Evolutionary conservation across 2,329 filamentous ascomycete genomes (phyloP), one percentile per base, ranked within the genome.

Genomic region (Aspergillus quadricinctus): DNA sequence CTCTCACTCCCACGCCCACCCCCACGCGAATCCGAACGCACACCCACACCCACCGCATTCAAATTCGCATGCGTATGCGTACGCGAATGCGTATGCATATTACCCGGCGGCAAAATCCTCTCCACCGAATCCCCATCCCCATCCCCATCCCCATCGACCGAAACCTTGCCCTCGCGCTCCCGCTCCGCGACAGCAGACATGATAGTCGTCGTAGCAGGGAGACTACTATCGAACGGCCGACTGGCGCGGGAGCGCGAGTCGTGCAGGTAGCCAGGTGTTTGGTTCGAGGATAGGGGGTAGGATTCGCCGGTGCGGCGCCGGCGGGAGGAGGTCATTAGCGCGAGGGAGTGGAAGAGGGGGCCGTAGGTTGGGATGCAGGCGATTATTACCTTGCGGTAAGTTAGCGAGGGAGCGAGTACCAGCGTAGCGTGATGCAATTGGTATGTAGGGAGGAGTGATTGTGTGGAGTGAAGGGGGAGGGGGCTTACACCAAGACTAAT

Each of bases 291-390:
- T 2, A 56, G 54, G 28, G 28, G 49, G 27, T 49, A 53, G 35
- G 27, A 45, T 37, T 35, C 31, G 31, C 5, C 11, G 2, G 52
- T 2, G 31, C 17, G 54, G n/a, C 58, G 52, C 23, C 50, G 27
- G 41, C 55, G 60, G 51, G 66, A 64, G 23, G 56, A 64, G 23
- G 28, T 57, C 37, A 66, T 61, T 3, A 61, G 55, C 17, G 55
- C 50, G 50, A 67, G 62, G 28, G 63, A 50, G 37, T 58, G 64
- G 57, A 79, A 66, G 0, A 79, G 66, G 2, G 78, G 77, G 0
- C 73, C 73, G n/a, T 79, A 73, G 0, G 76, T 74, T 6, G 78
- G 77, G 9, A 79, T 63, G 52, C 71, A 77, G 5, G 73, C 66
- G 28, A 78, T 71, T 17, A 78, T 71, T 37, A 78, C 62, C 65